phyloP scores from a whole-genome alignment of 1,139 yeast species.

The Diutina sp. region DNA sequence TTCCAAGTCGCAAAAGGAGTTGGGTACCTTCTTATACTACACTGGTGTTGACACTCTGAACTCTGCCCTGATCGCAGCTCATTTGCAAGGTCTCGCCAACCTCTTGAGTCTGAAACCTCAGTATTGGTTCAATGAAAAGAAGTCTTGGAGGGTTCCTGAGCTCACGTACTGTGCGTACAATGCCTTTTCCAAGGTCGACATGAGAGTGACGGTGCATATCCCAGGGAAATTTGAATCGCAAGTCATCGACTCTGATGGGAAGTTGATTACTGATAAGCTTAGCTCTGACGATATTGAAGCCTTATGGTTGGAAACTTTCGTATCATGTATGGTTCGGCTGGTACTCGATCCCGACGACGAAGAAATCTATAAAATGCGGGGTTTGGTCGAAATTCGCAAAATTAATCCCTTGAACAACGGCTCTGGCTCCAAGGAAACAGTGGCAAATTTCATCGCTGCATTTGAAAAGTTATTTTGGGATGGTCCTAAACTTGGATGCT shows the following conservation, averaged over 20 bases:
- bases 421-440: slow-evolving; percentile 25
- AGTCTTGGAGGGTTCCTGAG: slow-evolving; percentile 64
- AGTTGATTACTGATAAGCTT: slow-evolving; percentile 24
- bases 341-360: slow-evolving; percentile 50
- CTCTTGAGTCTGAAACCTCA: slow-evolving; percentile 45
- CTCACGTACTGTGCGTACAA: slow-evolving; percentile 36
- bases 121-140: slow-evolving; percentile 53
- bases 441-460: slow-evolving; percentile 43
- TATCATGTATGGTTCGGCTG: slow-evolving; percentile 53
- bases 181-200: slow-evolving; percentile 31
- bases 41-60: slow-evolving; percentile 48
- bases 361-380: slow-evolving; percentile 35
- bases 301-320: slow-evolving; percentile 58
- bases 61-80: slow-evolving; percentile 55
- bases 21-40: slow-evolving; percentile 42
- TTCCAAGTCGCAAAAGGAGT: slow-evolving; percentile 24
- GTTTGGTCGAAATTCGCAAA: slow-evolving; percentile 37
- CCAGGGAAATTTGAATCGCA: slow-evolving; percentile 41
- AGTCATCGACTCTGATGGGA: slow-evolving; percentile 36
- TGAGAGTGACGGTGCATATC: slow-evolving; percentile 17
- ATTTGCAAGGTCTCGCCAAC: slow-evolving; percentile 65
- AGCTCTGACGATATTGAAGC: slow-evolving; percentile 22
- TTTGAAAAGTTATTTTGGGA: slow-evolving; percentile 53
- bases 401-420: slow-evolving; percentile 43
- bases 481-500: slow-evolving; percentile 56